A percentile compares a stretch with the other conserved stretches of the same genome.
phyloP scores from a whole-genome alignment of 257 asterid genomes.

The Solanum corneliomulleri region DNA sequence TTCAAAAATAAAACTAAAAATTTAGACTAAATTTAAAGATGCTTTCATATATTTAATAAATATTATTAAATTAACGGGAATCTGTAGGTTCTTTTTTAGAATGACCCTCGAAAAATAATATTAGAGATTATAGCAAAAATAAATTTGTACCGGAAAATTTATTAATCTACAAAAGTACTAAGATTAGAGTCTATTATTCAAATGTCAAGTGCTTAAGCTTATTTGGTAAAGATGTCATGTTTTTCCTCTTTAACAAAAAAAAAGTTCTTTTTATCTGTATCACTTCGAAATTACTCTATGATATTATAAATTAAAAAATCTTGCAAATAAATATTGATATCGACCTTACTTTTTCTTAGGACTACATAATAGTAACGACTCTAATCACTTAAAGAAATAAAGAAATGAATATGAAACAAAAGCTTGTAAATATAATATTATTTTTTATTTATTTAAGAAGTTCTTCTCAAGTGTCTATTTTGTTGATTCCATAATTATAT shows the following conservation, averaged over 20 bases:
- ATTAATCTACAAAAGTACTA: too few relatives aligned
- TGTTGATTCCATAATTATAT: neutral
- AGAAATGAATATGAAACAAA: neutral
- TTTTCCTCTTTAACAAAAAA: neutral
- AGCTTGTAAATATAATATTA: neutral
- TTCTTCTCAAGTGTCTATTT: neutral
- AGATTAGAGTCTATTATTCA: too few relatives aligned
- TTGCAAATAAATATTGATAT: neutral
- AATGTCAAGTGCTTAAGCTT: neutral
- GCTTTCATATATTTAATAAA: too few relatives aligned
- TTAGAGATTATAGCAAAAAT: too few relatives aligned
- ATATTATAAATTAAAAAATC: neutral
- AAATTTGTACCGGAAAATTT: too few relatives aligned
- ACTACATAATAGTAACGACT: neutral
- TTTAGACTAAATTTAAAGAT: too few relatives aligned
- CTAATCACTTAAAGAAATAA: neutral
- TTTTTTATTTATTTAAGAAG: neutral
- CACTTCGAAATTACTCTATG: too few relatives aligned
- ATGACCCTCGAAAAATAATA: too few relatives aligned
- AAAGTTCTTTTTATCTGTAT: neutral
- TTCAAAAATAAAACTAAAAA: too few relatives aligned
- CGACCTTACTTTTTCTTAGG: neutral
- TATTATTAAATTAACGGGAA: rapidly evolving
- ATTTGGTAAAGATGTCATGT: neutral
- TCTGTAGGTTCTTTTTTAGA: too few relatives aligned